Evolutionary conservation across 2,329 filamentous ascomycete species (phyloP).

Genomic region (Cordyceps pruinosa): DNA sequence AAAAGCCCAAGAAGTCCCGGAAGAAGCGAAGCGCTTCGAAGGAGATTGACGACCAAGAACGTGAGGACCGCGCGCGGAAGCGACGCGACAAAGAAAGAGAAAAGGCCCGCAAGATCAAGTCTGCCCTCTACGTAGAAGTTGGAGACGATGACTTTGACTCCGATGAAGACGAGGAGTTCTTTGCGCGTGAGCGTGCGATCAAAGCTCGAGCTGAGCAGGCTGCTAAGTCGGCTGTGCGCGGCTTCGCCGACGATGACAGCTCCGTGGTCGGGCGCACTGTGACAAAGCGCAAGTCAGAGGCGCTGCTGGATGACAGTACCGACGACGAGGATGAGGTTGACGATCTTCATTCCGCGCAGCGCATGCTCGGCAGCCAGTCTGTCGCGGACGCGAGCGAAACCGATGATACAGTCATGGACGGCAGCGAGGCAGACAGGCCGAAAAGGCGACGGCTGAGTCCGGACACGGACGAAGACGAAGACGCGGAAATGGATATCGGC

Average conservation of each 20-base stretch:
- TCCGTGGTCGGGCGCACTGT: neutral
- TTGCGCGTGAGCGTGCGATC: constrained; percentile 58
- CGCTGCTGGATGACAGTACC: constrained; percentile 21
- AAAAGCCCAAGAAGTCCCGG: constrained; percentile 41
- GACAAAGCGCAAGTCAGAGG: constrained; percentile 24
- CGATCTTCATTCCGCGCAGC: constrained; percentile 17
- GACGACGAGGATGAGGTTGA: constrained; percentile 22
- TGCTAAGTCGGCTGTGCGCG: constrained; percentile 20
- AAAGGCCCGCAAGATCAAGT: constrained; percentile 75
- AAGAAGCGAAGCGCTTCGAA: constrained; percentile 41
- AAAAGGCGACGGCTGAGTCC: constrained; percentile 32
- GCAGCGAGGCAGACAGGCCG: constrained; percentile 27
- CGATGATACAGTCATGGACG: constrained; percentile 24
- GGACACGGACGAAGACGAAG: constrained; percentile 22
- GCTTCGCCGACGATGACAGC: constrained; percentile 11
- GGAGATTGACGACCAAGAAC: constrained; percentile 53
- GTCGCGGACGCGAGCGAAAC: constrained; percentile 19
- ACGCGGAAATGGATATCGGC: constrained; percentile 24
- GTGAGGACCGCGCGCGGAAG: constrained; percentile 55
- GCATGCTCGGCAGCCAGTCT: constrained; percentile 20
- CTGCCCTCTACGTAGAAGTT: constrained; percentile 69
- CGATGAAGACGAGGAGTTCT: constrained; percentile 65
- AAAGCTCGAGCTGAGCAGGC: constrained; percentile 45
- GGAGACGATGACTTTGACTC: constrained; percentile 87
- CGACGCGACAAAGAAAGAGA: constrained; percentile 65